phyloP scores from a whole-genome alignment of 2,329 filamentous ascomycete species.

The Waltergamsia citrina region DNA sequence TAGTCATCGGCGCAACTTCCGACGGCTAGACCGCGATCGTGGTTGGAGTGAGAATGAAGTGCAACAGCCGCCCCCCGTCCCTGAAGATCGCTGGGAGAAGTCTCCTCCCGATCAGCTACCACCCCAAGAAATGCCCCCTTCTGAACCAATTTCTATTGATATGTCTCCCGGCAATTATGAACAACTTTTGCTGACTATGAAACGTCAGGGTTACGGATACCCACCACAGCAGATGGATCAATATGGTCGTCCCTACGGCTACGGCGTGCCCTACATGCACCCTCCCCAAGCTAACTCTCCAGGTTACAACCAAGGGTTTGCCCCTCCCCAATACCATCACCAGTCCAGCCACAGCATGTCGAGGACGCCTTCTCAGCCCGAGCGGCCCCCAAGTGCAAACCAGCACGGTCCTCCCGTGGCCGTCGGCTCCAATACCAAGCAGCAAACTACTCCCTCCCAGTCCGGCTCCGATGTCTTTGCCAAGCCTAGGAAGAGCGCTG shows the following conservation, averaged over 20 bases:
- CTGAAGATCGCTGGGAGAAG: slow-evolving; percentile 1
- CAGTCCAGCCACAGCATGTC: slow-evolving; percentile 66
- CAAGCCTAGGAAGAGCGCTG: slow-evolving; percentile 57
- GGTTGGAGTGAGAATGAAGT: neutral
- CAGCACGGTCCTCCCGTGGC: slow-evolving; percentile 26
- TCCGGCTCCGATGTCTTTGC: slow-evolving; percentile 32
- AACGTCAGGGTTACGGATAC: slow-evolving; percentile 56
- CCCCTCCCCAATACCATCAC: slow-evolving; percentile 34
- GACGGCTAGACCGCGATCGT: neutral
- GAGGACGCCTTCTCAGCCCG: slow-evolving; percentile 72
- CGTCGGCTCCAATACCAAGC: slow-evolving; percentile 34
- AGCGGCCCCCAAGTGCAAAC: slow-evolving; percentile 56
- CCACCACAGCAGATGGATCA: slow-evolving; percentile 31
- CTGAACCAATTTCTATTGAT: slow-evolving; percentile 31
- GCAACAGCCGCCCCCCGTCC: neutral
- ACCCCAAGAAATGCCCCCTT: neutral
- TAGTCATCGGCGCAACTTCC: neutral
- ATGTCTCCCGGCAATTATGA: slow-evolving; percentile 66
- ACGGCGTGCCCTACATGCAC: slow-evolving; percentile 40
- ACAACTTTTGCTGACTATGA: slow-evolving; percentile 61
- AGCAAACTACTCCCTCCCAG: slow-evolving; percentile 31
- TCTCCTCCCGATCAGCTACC: slow-evolving; percentile 2
- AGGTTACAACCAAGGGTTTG: slow-evolving; percentile 38
- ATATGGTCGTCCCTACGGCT: slow-evolving; percentile 25
- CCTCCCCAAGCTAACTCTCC: slow-evolving; percentile 35